A percentile compares a stretch with the other conserved stretches of the same genome.
Conservation (phyloP, 2,329 filamentous ascomycete species). For the Aureobasidium uvarum region DNA sequence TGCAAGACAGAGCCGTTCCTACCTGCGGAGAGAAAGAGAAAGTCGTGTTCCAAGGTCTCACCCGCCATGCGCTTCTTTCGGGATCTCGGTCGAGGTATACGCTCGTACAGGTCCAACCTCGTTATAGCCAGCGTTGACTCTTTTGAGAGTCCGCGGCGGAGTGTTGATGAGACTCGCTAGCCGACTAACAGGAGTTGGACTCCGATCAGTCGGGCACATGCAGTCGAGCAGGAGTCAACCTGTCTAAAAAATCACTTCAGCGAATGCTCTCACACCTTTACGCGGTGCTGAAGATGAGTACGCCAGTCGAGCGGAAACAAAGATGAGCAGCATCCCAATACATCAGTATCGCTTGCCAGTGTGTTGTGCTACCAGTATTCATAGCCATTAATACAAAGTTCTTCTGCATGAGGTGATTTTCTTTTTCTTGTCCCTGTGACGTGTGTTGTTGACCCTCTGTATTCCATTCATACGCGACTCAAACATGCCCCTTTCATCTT, state of each 20-base stretch:
- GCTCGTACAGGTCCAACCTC: background rate
- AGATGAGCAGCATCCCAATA: conserved; percentile 8
- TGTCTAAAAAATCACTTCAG: conserved; percentile 23
- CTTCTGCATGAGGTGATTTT: background rate
- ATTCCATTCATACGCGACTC: background rate
- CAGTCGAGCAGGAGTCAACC: conserved; percentile 20
- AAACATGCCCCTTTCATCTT: background rate
- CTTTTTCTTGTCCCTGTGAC: conserved; percentile 9
- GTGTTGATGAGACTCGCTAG: conserved; percentile 8
- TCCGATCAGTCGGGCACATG: background rate
- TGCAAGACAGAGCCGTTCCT: conserved; percentile 1
- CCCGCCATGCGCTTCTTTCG: background rate
- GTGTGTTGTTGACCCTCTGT: background rate
- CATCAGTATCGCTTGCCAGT: background rate
- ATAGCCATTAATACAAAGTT: background rate
- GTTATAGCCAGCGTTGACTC: conserved; percentile 2
- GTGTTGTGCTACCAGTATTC: background rate
- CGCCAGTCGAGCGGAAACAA: conserved; percentile 23
- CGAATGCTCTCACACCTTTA: conserved; percentile 23
- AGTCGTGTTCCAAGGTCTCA: background rate
- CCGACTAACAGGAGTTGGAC: background rate
- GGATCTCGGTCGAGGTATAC: background rate
- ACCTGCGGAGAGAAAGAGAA: background rate
- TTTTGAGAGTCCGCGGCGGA: conserved; percentile 1
- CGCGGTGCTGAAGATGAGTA: conserved; percentile 23